phyloP scores from a whole-genome alignment of 306 rosid genomes.

The Fagus sylvatica region DNA sequence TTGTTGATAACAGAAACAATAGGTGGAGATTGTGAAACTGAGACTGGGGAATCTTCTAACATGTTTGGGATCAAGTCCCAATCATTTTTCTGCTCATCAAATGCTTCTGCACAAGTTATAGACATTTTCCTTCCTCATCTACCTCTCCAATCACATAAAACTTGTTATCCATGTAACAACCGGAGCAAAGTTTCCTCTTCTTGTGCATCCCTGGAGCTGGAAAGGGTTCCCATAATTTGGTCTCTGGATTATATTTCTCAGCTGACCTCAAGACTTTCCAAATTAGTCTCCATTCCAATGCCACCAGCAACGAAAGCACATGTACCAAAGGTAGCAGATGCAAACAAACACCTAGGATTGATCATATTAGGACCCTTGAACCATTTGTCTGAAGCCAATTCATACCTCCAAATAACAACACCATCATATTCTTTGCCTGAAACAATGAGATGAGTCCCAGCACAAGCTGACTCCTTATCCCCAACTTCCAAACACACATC shows the following conservation, averaged over 20 bases:
- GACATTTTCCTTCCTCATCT: constrained; percentile 41
- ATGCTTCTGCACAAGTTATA: constrained; percentile 62
- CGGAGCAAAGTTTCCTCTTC: constrained; percentile 59
- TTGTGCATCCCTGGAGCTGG: constrained; percentile 51
- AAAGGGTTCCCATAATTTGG: constrained; percentile 54
- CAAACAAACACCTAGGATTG: constrained; percentile 68
- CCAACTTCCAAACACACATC: constrained; percentile 47
- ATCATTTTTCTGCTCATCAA: constrained; percentile 44
- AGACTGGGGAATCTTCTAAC: constrained; percentile 40
- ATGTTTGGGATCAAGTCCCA: constrained; percentile 69
- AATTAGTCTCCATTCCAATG: constrained; percentile 29
- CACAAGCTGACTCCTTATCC: constrained; percentile 75
- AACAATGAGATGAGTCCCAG: constrained; percentile 74
- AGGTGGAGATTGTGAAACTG: constrained; percentile 54
- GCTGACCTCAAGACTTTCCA: constrained; percentile 47
- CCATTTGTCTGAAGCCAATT: constrained; percentile 55
- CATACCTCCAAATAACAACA: constrained; percentile 60
- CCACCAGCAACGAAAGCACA: constrained; percentile 81
- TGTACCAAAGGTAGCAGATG: constrained; percentile 68
- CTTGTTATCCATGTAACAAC: constrained; percentile 74
- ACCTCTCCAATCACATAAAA: constrained; percentile 80
- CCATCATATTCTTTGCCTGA: constrained; percentile 68
- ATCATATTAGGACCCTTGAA: constrained; percentile 70
- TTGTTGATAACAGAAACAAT: constrained; percentile 69
- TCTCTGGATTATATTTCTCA: constrained; percentile 62